Evolutionary conservation across 495 filamentous ascomycete genomes (phyloP), one percentile per base, ranked within the genome.

Genomic region (Aspergillus avenaceus): DNA sequence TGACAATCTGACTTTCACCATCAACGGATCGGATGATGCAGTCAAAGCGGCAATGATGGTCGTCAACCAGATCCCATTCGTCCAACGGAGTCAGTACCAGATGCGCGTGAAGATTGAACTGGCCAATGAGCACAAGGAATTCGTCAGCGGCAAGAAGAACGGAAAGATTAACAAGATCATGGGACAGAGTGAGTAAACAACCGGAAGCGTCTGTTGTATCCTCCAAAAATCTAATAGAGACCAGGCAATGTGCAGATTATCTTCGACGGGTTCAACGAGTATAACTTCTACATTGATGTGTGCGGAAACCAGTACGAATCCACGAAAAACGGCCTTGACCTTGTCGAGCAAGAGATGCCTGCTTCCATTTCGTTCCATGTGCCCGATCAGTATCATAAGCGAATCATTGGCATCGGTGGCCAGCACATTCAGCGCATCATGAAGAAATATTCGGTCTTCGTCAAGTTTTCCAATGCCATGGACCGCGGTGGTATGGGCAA

Each of bases 121-220:
- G 23, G 95, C 93, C 50, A 97, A 97, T 62, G 93, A 98, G 73
- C 93, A 98, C 70, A 98, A 98, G 70, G 93, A 98, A 64, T 98
- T 98, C 63, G 93, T 98, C 37, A 95, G 90, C 53, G 93, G 93
- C 40, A 99, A 99, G 74, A 99, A 97, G 78, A 97, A 97, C 59
- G 93, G 93, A 71, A 99, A 99, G 76, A 97, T 99, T 67, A 99
- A 99, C 78, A 99, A 99, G 80, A 99, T 99, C 63, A 97, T 99
- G 95, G 91, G 91, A 12, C 91, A 96, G 66, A 93, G 89, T 84
- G 76, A 54, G 79, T 63, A 29, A 12, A 18, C 9, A 5, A 24
- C 21, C 13, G 13, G 24, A 14, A 6, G 32, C 12, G 5, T 31
- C 22, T 18, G 9, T 9, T 27, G 6, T 41, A 2, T 5, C 4